Evolutionary conservation across 2,329 filamentous ascomycete genomes (phyloP).

Genomic region (Aspergillus vadensis): DNA sequence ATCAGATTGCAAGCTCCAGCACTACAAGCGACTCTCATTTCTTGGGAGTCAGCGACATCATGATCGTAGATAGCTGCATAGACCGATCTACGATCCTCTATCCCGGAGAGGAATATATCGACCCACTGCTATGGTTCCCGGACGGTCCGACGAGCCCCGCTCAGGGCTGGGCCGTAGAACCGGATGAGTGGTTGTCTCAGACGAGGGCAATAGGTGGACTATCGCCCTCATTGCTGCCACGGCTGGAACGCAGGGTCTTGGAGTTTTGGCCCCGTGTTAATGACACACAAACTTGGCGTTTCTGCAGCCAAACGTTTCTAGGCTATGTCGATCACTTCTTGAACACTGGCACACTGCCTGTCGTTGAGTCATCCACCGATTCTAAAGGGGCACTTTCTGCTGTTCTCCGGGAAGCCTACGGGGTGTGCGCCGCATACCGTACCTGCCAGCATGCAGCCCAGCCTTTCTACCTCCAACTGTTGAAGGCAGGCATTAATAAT

Average conservation of each 20-base stretch:
- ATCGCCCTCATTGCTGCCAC: not conserved
- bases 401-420: not conserved
- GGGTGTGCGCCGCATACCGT: slow-evolving; percentile 8
- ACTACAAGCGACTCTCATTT: not conserved
- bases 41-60: not conserved
- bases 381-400: not conserved
- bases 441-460: not conserved
- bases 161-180: not conserved
- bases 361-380: not conserved
- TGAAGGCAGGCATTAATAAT: not conserved
- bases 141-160: too few relatives aligned
- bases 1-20: not conserved
- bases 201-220: not conserved
- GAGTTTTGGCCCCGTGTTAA: slow-evolving; percentile 11
- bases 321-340: slow-evolving; percentile 1
- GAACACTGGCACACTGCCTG: not conserved
- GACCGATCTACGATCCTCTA: not conserved
- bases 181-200: not conserved
- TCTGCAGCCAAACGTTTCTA: not conserved
- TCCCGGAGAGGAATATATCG: too few relatives aligned
- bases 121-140: not conserved
- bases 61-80: not conserved
- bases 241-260: slow-evolving; percentile 6
- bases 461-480: slow-evolving; percentile 3
- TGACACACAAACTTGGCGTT: slow-evolving; percentile 3